Conservation (phyloP, 352 stramenopile species). For the Pythium myriotylum region DNA sequence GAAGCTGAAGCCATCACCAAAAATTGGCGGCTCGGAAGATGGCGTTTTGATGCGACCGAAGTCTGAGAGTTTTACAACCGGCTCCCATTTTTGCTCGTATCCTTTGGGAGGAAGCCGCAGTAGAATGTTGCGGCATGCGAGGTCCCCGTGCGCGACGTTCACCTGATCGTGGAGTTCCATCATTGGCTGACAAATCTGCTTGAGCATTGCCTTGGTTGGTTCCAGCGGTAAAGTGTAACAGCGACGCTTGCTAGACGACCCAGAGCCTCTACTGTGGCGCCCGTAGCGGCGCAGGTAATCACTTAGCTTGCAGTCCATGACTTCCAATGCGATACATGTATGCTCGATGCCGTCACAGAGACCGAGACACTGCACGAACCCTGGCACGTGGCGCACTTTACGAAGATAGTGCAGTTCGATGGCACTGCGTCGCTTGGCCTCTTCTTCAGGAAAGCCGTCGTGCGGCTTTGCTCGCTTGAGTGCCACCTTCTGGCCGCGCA, state of each 20-base stretch:
- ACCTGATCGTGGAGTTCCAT: conserved; percentile 79
- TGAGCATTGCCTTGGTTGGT: conserved; percentile 58
- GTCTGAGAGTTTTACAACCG: conserved; percentile 82
- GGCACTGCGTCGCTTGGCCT: conserved; percentile 79
- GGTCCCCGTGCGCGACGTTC: conserved; percentile 78
- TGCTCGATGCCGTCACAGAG: conserved; percentile 84
- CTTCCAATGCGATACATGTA: conserved; percentile 83
- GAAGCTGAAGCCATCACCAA: conserved; percentile 77
- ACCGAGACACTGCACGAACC: conserved; percentile 82
- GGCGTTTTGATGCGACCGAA: conserved; percentile 81
- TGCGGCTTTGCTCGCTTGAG: conserved; percentile 83
- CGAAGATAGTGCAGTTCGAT: conserved; percentile 83
- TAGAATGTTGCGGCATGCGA: conserved; percentile 88
- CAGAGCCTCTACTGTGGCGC: conserved; percentile 30
- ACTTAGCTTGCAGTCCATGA: conserved; percentile 90
- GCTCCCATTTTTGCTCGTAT: conserved; percentile 82
- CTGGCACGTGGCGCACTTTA: conserved; percentile 70
- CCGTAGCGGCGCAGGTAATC: conserved; percentile 82
- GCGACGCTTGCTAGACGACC: conserved; percentile 33
- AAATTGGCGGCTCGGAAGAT: conserved; percentile 66
- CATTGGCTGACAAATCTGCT: conserved; percentile 79
- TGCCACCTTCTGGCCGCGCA: conserved; percentile 78
- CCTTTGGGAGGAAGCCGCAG: conserved; percentile 75
- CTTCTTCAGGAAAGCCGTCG: conserved; percentile 70
- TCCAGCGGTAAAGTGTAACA: conserved; percentile 63